Evolutionary conservation across 768 basidiomycete species (phyloP).

Genomic region (Pleurotus tuber-regium): DNA sequence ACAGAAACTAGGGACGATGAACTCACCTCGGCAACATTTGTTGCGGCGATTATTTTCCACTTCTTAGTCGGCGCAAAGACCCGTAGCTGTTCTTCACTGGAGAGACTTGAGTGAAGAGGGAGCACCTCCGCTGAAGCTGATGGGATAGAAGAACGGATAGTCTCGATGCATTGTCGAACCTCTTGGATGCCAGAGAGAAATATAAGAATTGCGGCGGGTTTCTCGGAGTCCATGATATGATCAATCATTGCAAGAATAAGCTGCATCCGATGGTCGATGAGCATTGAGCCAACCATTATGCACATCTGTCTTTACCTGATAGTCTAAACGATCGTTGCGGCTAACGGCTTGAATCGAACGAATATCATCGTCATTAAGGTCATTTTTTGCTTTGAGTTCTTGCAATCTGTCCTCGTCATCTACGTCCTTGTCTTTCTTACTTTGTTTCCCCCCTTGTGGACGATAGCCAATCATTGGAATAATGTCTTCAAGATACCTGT

Average conservation of each 20-base stretch:
- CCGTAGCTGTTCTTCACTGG: slow-evolving; percentile 76
- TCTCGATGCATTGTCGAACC: slow-evolving; percentile 73
- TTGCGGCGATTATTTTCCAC: slow-evolving; percentile 87
- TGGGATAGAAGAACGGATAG: slow-evolving; percentile 36
- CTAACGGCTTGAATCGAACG: slow-evolving; percentile 59
- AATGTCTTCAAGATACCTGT: slow-evolving; percentile 82
- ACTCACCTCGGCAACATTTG: slow-evolving; percentile 86
- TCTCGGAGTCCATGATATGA: slow-evolving; percentile 52
- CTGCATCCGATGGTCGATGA: slow-evolving; percentile 35
- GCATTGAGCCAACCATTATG: neutral
- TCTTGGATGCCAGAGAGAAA: slow-evolving; percentile 93
- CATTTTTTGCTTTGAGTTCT: slow-evolving; percentile 47
- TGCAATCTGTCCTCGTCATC: slow-evolving; percentile 45
- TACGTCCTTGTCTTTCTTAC: slow-evolving; percentile 42
- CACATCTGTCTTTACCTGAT: slow-evolving; percentile 51
- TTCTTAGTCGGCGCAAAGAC: slow-evolving; percentile 64
- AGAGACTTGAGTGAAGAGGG: slow-evolving; percentile 87
- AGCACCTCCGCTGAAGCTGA: slow-evolving; percentile 50
- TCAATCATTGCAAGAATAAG: slow-evolving; percentile 65
- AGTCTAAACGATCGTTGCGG: slow-evolving; percentile 68
- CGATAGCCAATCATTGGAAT: slow-evolving; percentile 56
- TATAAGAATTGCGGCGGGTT: slow-evolving; percentile 71
- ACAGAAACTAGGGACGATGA: neutral
- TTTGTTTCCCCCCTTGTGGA: slow-evolving; percentile 33
- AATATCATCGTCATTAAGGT: slow-evolving; percentile 46